Percentiles rank a stretch among this genome's conserved stretches.
These are phyloP conservation scores for Davidsoniella neocaledoniae DNA, from an alignment of 2,329 filamentous ascomycete genomes.

Conservation along the genomic window DNA sequence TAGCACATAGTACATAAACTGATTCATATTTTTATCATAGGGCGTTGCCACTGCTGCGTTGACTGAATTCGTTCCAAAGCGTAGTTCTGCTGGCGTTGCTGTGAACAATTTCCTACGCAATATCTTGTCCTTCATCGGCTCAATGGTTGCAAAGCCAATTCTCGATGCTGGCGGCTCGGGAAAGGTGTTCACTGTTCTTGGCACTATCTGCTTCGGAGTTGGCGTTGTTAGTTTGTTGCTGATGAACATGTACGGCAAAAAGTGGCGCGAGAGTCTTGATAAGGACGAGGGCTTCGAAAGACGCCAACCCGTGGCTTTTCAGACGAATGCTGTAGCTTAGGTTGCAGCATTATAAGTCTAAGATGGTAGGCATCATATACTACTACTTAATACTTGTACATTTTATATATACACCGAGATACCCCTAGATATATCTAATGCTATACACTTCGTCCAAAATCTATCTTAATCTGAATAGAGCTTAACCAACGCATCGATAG, in stretches of 20 bases:
- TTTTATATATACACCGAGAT: neutral
- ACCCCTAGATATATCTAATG: neutral
- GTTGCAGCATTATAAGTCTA: neutral
- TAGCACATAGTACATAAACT: neutral
- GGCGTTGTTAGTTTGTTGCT: conserved; percentile 41
- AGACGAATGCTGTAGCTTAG: neutral
- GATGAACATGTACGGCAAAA: conserved; percentile 41
- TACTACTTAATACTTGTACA: neutral
- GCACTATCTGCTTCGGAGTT: conserved; percentile 36
- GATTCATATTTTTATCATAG: conserved; percentile 16
- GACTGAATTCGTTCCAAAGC: conserved; percentile 64
- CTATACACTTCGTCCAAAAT: neutral
- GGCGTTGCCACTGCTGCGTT: conserved; percentile 61
- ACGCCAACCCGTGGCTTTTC: conserved; percentile 1
- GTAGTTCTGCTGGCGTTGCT: conserved; percentile 56
- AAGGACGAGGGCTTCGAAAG: conserved; percentile 16
- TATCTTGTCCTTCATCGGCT: conserved; percentile 57
- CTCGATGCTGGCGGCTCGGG: conserved; percentile 56
- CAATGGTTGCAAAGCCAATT: conserved; percentile 51
- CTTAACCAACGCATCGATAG: conserved; percentile 33
- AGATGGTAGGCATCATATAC: neutral
- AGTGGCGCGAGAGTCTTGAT: conserved; percentile 51
- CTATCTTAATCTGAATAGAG: conserved; percentile 24
- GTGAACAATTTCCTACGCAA: conserved; percentile 71
- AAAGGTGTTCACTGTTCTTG: conserved; percentile 51